Percentiles rank a stretch among this genome's conserved stretches.
phyloP scores from a whole-genome alignment of 345 rosid genomes.

The Pistacia vera region DNA sequence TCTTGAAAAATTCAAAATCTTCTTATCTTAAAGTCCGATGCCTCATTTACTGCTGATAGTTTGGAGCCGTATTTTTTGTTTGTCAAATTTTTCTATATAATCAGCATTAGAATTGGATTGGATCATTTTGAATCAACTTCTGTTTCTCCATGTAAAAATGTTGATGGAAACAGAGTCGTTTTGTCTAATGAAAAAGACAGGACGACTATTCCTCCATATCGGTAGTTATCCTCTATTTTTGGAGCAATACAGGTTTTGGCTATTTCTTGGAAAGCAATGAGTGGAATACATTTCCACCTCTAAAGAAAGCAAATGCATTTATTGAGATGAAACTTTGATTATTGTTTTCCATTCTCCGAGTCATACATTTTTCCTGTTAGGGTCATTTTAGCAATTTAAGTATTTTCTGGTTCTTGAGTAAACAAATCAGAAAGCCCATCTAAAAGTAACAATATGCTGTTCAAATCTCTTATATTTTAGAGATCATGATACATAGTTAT shows the following conservation, averaged over 20 bases:
- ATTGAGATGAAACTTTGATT: not conserved
- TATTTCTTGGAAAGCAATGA: not conserved
- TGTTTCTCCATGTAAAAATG: not conserved
- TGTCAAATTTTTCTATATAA: not conserved
- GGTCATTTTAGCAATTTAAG: not conserved
- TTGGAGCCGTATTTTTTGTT: no score
- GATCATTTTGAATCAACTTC: not conserved
- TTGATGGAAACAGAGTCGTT: not conserved
- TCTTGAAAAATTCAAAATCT: not conserved
- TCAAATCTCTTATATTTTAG: slow-evolving; percentile 6
- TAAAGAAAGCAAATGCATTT: not conserved
- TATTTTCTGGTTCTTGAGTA: not conserved
- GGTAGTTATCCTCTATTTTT: not conserved
- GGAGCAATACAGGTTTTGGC: not conserved
- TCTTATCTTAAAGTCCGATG: not conserved
- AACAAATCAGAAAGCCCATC: not conserved
- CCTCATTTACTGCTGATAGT: no score
- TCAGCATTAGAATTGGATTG: not conserved
- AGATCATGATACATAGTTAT: slow-evolving; percentile 5
- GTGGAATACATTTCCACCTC: not conserved
- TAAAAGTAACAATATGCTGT: not conserved
- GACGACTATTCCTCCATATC: not conserved
- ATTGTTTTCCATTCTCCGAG: not conserved
- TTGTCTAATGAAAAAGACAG: not conserved
- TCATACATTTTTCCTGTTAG: not conserved